phyloP scores from a whole-genome alignment of 148 eudicot species.

The Camellia sinensis region DNA sequence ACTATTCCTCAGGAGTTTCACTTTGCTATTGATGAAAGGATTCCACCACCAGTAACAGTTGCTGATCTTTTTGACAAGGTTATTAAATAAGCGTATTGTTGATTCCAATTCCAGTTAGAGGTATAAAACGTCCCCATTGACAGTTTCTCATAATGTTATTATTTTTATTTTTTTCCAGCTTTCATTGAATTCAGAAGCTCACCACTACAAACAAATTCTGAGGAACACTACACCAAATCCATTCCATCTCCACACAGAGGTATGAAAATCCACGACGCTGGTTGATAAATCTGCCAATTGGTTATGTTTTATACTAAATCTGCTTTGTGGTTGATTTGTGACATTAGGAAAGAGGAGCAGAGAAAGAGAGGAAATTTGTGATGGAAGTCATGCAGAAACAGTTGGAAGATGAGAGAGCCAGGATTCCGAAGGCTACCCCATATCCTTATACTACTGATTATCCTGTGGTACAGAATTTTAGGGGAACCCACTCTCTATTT shows the following conservation, averaged over 20 bases:
- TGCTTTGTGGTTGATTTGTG: background rate
- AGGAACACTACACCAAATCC: constrained; percentile 78
- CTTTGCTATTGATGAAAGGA: constrained; percentile 78
- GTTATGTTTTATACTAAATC: background rate
- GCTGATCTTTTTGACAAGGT: constrained; percentile 91
- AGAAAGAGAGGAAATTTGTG: constrained; percentile 63
- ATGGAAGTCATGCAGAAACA: constrained; percentile 68
- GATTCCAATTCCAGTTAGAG: background rate
- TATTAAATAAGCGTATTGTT: background rate
- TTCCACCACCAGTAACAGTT: constrained; percentile 62
- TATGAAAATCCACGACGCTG: constrained; percentile 20
- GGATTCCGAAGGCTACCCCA: constrained; percentile 84
- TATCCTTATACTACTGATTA: constrained; percentile 93
- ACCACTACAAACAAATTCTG: constrained; percentile 51
- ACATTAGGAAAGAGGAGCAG: constrained; percentile 81
- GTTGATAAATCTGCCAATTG: background rate
- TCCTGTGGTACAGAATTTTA: constrained; percentile 66
- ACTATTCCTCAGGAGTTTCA: constrained; percentile 89
- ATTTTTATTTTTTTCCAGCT: constrained; percentile 44
- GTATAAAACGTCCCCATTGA: background rate
- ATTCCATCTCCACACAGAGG: constrained; percentile 86
- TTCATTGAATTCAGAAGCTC: constrained; percentile 65
- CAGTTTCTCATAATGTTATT: background rate
- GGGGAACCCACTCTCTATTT: background rate
- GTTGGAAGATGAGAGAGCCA: constrained; percentile 75